phyloP scores from a whole-genome alignment of 805 yeast genomes.

The Candida ipomoeae region DNA sequence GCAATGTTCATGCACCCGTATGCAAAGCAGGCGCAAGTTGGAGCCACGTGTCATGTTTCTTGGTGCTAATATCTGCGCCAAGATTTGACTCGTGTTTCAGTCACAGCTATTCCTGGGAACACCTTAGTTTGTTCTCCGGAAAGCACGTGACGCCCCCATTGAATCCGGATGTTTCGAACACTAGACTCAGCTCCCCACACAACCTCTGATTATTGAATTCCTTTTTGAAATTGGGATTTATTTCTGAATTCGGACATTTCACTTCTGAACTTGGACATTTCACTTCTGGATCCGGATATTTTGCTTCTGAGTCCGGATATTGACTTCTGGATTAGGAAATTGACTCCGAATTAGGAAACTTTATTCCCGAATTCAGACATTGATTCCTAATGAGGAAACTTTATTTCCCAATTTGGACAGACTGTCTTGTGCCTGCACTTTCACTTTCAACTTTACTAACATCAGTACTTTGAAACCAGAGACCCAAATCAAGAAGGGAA shows the following conservation, averaged over 20 bases:
- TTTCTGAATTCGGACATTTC: no score
- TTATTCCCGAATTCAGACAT: no score
- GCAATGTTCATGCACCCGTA: not conserved
- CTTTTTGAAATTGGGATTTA: no score
- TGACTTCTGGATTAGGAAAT: no score
- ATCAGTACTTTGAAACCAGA: conserved; percentile 65
- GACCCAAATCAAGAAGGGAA: conserved; percentile 77
- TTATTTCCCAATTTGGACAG: no score
- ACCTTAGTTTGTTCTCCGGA: conserved; percentile 7
- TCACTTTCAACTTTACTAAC: not conserved
- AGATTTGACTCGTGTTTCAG: conserved; percentile 17
- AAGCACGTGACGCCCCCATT: conserved; percentile 11
- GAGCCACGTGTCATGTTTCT: conserved; percentile 5
- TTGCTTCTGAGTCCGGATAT: no score
- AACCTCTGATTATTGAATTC: no score
- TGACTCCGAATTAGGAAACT: no score
- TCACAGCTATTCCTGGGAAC: conserved; percentile 18
- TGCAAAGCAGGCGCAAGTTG: not conserved
- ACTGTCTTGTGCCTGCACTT: no score
- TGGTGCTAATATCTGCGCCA: not conserved
- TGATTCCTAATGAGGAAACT: no score
- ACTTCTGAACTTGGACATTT: no score
- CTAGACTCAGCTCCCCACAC: not conserved
- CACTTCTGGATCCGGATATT: no score
- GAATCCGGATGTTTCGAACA: not conserved